These are phyloP conservation scores for Skeletonema potamos DNA, from an alignment of 108 stramenopile species.

Conservation along the genomic window DNA sequence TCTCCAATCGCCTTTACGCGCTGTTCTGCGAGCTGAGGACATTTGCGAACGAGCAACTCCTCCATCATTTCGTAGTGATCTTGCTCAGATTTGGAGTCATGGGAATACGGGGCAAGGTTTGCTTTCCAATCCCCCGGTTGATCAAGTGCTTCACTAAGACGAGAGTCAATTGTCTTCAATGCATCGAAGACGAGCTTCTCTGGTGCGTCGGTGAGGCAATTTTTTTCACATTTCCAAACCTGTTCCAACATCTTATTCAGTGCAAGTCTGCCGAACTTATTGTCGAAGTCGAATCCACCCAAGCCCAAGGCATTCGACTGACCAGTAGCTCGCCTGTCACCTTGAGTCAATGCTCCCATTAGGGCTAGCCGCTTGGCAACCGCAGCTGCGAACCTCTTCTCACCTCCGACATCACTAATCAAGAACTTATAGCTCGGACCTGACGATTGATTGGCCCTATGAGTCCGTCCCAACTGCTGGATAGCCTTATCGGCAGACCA, in stretches of 20 bases:
- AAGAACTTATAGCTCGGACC: conserved; percentile 60
- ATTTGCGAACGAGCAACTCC: background rate
- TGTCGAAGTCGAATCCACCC: conserved; percentile 45
- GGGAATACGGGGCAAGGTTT: background rate
- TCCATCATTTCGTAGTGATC: conserved; percentile 11
- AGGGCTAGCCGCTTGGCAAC: conserved; percentile 67
- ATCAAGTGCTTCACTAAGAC: background rate
- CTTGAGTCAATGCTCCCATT: conserved; percentile 69
- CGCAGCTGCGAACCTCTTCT: conserved; percentile 69
- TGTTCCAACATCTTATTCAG: conserved; percentile 3
- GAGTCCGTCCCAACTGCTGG: conserved; percentile 79
- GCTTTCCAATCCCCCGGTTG: background rate
- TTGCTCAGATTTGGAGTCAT: background rate
- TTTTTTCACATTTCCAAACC: conserved; percentile 6
- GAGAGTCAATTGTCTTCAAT: background rate
- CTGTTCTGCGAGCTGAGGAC: conserved; percentile 13
- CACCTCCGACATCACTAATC: conserved; percentile 64
- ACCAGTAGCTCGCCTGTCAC: conserved; percentile 57
- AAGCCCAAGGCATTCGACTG: conserved; percentile 34
- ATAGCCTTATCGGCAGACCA: conserved; percentile 78
- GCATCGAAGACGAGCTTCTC: conserved; percentile 4
- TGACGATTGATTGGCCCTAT: conserved; percentile 57
- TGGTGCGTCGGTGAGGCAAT: background rate
- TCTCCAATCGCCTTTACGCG: conserved; percentile 33
- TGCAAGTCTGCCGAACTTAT: conserved; percentile 30